These are phyloP conservation scores for Fraxinus xanthoxyloides DNA, from an alignment of 305 asterid species.

Conservation along the genomic window DNA sequence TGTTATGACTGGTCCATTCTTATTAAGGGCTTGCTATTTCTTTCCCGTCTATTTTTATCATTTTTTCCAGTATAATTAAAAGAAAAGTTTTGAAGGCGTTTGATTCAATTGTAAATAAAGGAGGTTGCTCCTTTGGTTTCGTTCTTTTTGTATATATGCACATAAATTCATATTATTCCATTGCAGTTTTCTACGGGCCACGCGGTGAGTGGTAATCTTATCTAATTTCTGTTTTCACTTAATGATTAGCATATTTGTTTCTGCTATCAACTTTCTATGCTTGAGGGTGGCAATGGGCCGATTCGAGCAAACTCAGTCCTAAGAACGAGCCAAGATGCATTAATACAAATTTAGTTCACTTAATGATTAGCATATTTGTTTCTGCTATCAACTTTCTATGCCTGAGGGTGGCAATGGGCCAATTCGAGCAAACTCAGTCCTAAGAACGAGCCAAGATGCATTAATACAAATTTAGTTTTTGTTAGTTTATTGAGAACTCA, in stretches of 20 bases:
- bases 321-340: not conserved
- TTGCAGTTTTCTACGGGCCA: not conserved
- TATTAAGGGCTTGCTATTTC: slow-evolving; percentile 16
- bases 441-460: not conserved
- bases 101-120: slow-evolving; percentile 21
- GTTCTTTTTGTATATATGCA: not conserved
- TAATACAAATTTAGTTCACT: too few species aligned
- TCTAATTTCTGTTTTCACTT: not conserved
- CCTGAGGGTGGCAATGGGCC: not conserved
- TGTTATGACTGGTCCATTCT: slow-evolving; percentile 19
- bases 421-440: not conserved
- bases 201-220: not conserved
- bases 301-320: not conserved
- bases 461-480: too few species aligned
- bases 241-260: not conserved
- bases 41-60: not conserved
- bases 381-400: not conserved
- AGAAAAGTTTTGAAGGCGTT: slow-evolving; percentile 11
- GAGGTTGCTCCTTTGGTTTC: not conserved
- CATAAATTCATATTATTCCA: not conserved
- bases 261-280: not conserved
- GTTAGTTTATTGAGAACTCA: not conserved
- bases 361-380: not conserved
- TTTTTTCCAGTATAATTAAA: slow-evolving; percentile 26
- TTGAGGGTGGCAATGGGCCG: not conserved